phyloP scores from a whole-genome alignment of 2,329 filamentous ascomycete genomes.

The Colletotrichum sp. region DNA sequence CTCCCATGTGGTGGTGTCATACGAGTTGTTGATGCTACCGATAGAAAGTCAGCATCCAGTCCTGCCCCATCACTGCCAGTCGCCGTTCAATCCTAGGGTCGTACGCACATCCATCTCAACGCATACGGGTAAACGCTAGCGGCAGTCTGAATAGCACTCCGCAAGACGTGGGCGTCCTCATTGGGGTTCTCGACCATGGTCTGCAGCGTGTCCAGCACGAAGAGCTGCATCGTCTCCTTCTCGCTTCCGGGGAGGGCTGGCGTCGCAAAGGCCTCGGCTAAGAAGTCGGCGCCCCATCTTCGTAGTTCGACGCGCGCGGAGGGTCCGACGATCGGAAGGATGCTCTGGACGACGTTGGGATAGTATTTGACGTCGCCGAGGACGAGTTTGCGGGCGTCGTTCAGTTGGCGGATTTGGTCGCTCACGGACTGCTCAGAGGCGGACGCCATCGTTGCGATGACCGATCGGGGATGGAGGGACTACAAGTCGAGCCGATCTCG shows the following conservation, averaged over 20 bases:
- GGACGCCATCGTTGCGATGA: constrained; percentile 51
- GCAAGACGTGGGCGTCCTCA: constrained; percentile 81
- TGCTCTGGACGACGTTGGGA: constrained; percentile 87
- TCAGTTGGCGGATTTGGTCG: constrained; percentile 86
- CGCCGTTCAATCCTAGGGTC: background rate
- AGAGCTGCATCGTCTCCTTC: constrained; percentile 81
- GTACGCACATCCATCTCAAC: constrained; percentile 91
- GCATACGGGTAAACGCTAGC: constrained; percentile 93
- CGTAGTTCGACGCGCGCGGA: constrained; percentile 79
- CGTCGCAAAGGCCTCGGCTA: constrained; percentile 94
- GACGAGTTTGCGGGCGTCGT: constrained; percentile 88
- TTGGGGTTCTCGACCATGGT: constrained; percentile 72
- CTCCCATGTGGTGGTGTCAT: constrained; percentile 84
- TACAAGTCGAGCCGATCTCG: background rate
- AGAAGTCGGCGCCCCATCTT: constrained; percentile 95
- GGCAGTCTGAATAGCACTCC: constrained; percentile 85
- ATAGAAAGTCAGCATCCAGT: constrained; percentile 29
- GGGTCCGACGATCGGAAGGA: constrained; percentile 88
- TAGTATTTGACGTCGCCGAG: constrained; percentile 89
- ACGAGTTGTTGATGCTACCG: constrained; percentile 82
- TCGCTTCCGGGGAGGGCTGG: constrained; percentile 78
- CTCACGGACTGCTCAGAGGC: constrained; percentile 59
- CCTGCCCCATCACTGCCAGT: background rate
- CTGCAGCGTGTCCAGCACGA: constrained; percentile 79
- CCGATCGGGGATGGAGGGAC: background rate